Percentiles rank a stretch among this genome's conserved stretches.
Conservation (phyloP, 148 eudicot species). For the Suaeda aralocaspica region DNA sequence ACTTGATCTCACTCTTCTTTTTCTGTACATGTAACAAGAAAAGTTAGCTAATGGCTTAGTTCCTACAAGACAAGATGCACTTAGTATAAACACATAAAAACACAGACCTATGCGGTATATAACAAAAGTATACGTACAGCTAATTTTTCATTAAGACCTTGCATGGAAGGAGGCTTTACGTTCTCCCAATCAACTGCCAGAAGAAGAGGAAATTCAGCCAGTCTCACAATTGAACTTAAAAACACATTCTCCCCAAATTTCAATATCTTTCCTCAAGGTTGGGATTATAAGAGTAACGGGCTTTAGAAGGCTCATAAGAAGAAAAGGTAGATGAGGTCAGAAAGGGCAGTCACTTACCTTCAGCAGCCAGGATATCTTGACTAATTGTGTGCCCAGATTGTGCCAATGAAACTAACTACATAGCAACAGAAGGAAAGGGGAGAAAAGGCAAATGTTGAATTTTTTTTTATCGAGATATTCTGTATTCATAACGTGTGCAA, state of each 20-base stretch:
- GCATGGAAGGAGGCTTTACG: slow-evolving; percentile 67
- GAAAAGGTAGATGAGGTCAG: not conserved
- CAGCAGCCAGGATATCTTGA: slow-evolving; percentile 41
- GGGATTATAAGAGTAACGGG: no score
- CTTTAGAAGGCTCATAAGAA: not conserved
- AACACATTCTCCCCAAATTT: not conserved
- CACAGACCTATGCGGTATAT: no score
- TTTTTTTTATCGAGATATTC: not conserved
- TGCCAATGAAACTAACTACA: slow-evolving; percentile 69
- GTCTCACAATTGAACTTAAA: not conserved
- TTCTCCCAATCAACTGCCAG: slow-evolving; percentile 65
- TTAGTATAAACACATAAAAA: no score
- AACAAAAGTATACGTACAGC: slow-evolving; percentile 72
- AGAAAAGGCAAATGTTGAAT: not conserved
- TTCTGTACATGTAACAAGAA: slow-evolving; percentile 38
- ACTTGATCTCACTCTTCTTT: slow-evolving; percentile 40
- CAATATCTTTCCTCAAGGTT: not conserved
- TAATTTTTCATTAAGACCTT: slow-evolving; percentile 52
- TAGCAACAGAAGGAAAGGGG: not conserved
- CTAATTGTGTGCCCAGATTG: slow-evolving; percentile 61
- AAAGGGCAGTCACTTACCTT: slow-evolving; percentile 20
- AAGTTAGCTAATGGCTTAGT: slow-evolving; percentile 12
- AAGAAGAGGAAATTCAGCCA: slow-evolving; percentile 2
- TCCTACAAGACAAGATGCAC: not conserved
- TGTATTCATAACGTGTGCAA: not conserved